phyloP scores from a whole-genome alignment of 2,329 filamentous ascomycete genomes.

The Calonectria multiphialidica region DNA sequence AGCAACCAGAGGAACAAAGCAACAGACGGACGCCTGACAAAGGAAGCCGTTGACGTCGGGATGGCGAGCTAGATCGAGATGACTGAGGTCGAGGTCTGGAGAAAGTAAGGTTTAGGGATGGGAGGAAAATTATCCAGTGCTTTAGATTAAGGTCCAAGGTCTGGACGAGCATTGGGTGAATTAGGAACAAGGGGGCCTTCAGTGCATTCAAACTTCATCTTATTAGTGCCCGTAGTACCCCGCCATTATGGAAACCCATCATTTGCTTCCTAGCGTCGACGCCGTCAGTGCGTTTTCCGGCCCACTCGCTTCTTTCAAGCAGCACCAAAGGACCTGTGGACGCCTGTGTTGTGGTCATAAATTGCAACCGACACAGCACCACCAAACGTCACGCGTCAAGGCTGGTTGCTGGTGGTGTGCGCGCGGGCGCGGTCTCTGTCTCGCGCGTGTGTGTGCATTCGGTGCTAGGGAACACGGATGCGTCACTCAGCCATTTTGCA shows the following conservation, averaged over 20 bases:
- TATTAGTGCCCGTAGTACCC: conserved; percentile 13
- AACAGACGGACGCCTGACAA: not conserved
- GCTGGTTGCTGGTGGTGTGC: not conserved
- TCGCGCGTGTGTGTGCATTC: not conserved
- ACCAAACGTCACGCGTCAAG: not conserved
- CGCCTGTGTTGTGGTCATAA: no score
- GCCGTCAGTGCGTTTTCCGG: not conserved
- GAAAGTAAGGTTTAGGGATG: not conserved
- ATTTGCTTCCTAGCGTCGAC: conserved; percentile 13
- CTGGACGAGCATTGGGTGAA: not conserved
- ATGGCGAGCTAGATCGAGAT: not conserved
- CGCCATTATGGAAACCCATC: conserved; percentile 9
- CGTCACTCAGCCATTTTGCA: not conserved
- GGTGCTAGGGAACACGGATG: not conserved
- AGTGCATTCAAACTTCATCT: conserved; percentile 6
- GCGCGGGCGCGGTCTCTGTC: no score
- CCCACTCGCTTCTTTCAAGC: not conserved
- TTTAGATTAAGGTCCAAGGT: conserved; percentile 1
- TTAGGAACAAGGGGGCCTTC: not conserved
- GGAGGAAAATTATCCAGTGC: conserved; percentile 1
- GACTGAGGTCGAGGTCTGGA: not conserved
- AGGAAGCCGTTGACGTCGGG: not conserved
- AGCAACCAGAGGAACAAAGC: not conserved
- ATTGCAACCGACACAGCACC: not conserved
- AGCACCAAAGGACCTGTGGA: not conserved